phyloP scores from a whole-genome alignment of 805 yeast species.

The Ogataea nitratoaversa region DNA sequence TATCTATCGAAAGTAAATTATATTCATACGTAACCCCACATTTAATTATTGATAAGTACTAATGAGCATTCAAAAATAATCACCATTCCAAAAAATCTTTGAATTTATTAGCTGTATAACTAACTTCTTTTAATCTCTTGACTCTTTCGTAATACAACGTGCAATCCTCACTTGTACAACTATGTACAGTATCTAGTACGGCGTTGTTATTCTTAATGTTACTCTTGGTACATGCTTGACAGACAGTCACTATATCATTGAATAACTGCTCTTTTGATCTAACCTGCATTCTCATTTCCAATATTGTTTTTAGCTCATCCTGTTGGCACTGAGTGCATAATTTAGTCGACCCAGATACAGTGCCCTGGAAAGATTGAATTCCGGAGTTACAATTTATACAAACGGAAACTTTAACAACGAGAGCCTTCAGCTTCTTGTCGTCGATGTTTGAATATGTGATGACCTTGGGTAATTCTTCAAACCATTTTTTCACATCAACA shows the following conservation, averaged over 20 bases:
- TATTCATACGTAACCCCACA: too few relatives aligned
- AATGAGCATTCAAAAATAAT: background rate
- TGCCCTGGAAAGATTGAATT: background rate
- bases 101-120: constrained; percentile 4
- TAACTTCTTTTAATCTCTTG: constrained; percentile 33
- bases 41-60: too few relatives aligned
- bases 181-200: constrained; percentile 26
- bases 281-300: constrained; percentile 28
- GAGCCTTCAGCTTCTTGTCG: constrained; percentile 10
- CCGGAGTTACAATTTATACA: constrained; percentile 30
- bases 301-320: constrained; percentile 34
- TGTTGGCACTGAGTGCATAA: constrained; percentile 34
- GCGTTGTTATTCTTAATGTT: constrained; percentile 13
- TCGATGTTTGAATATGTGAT: constrained; percentile 11
- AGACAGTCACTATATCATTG: constrained; percentile 28
- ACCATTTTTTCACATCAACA: constrained; percentile 77
- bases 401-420: constrained; percentile 20
- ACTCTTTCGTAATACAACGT: constrained; percentile 53
- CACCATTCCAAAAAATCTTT: constrained; percentile 22
- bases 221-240: constrained; percentile 33
- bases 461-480: constrained; percentile 54
- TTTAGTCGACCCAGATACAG: constrained; percentile 3
- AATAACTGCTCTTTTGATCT: constrained; percentile 26
- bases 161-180: constrained; percentile 64
- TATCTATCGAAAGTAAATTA: background rate